phyloP scores from a whole-genome alignment of 176 grass and related monocot genomes.

The Themeda triandra region DNA sequence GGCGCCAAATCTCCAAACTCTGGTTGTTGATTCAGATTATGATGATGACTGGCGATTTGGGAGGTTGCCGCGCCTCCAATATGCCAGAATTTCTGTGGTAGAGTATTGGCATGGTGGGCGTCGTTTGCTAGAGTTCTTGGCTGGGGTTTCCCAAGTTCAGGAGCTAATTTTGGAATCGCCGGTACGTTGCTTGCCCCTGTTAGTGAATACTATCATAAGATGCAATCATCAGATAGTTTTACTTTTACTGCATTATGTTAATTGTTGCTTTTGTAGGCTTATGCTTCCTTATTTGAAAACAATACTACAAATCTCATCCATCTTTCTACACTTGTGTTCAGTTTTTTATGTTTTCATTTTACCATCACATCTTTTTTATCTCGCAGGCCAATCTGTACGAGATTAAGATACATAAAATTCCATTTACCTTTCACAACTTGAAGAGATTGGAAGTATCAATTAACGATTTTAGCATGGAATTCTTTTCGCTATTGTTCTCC shows the following conservation, averaged over 20 bases:
- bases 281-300: background rate
- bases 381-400: background rate
- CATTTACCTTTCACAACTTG: slow-evolving; percentile 12
- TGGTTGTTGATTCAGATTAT: too few relatives aligned
- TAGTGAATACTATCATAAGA: too few relatives aligned
- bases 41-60: background rate
- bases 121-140: background rate
- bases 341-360: too few relatives aligned
- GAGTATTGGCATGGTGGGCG: background rate
- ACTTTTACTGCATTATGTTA: background rate
- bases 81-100: background rate
- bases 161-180: background rate
- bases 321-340: too few relatives aligned
- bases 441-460: background rate
- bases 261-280: background rate
- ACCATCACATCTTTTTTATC: background rate
- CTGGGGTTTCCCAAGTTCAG: background rate
- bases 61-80: background rate
- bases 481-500: background rate
- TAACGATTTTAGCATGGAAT: background rate
- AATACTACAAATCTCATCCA: too few relatives aligned
- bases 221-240: too few relatives aligned
- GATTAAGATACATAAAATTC: background rate
- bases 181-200: background rate
- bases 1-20: background rate